Percentiles rank a stretch among this genome's conserved stretches.
Conservation (phyloP, 2,329 filamentous ascomycete genomes). For the Monilinia fructicola region DNA sequence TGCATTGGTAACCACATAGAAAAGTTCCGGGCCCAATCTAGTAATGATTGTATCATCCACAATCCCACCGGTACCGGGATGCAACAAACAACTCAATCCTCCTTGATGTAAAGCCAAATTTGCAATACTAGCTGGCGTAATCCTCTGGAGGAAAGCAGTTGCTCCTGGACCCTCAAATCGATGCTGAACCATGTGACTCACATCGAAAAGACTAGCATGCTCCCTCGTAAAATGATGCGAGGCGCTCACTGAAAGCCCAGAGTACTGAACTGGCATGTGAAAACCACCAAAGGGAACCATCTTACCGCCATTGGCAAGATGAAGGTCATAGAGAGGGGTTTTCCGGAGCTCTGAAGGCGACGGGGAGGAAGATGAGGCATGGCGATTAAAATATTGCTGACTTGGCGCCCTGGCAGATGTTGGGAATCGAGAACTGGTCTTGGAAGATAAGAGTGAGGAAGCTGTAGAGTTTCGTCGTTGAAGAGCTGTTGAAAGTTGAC, state of each 20-base stretch:
- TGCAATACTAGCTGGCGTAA: conserved; percentile 75
- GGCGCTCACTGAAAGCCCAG: conserved; percentile 70
- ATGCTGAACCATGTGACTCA: conserved; percentile 95
- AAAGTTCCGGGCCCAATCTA: conserved; percentile 68
- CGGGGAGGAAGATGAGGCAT: conserved; percentile 30
- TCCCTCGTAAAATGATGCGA: conserved; percentile 88
- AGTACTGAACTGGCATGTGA: conserved; percentile 90
- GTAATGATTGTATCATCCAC: conserved; percentile 94
- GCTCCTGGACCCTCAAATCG: conserved; percentile 79
- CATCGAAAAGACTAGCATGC: conserved; percentile 90
- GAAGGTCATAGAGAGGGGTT: conserved; percentile 77
- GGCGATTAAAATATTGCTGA: conserved; percentile 16
- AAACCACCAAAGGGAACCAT: conserved; percentile 97
- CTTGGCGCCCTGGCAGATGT: conserved; percentile 8
- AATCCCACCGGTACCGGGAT: conserved; percentile 80
- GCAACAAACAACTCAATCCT: conserved; percentile 81
- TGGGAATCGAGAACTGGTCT: conserved; percentile 17
- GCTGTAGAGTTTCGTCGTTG: conserved; percentile 23
- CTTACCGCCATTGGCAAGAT: conserved; percentile 77
- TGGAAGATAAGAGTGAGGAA: conserved; percentile 14
- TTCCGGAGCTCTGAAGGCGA: conserved; percentile 47
- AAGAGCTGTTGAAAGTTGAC: conserved; percentile 35
- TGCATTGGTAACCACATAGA: conserved; percentile 95
- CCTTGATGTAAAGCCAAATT: conserved; percentile 66
- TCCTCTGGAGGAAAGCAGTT: conserved; percentile 73